phyloP scores from a whole-genome alignment of 1,284 basidiomycete species.

The Microbotryum violaceum region DNA sequence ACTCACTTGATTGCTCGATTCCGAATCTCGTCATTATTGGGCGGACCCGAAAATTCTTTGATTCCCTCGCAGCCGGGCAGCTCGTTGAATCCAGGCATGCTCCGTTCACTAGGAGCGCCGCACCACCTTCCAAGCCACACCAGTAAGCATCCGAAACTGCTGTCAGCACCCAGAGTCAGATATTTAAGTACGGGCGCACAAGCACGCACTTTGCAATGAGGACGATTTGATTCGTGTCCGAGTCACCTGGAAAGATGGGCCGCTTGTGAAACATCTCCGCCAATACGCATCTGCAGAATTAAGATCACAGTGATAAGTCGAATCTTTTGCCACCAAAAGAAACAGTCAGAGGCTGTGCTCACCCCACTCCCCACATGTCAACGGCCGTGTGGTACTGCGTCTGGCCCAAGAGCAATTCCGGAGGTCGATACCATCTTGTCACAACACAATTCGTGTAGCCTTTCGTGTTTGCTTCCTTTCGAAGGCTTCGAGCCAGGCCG shows the following conservation, averaged over 20 bases:
- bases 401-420: slow-evolving; percentile 85
- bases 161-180: neutral
- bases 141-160: neutral
- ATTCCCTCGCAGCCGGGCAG: slow-evolving; percentile 71
- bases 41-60: slow-evolving; percentile 22
- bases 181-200: too few relatives aligned
- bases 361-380: slow-evolving; percentile 98
- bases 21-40: neutral
- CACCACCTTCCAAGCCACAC: slow-evolving; percentile 8
- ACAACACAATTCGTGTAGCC: slow-evolving; percentile 96
- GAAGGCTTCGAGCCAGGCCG: slow-evolving; percentile 67
- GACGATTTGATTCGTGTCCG: slow-evolving; percentile 83
- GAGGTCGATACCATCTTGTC: slow-evolving; percentile 97
- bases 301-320: neutral
- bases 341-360: slow-evolving; percentile 37
- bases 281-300: slow-evolving; percentile 63
- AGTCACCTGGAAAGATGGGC: slow-evolving; percentile 79
- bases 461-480: slow-evolving; percentile 27
- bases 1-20: too few relatives aligned
- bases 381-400: slow-evolving; percentile 83
- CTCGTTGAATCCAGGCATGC: slow-evolving; percentile 18
- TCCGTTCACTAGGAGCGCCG: slow-evolving; percentile 15
- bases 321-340: slow-evolving; percentile 8
- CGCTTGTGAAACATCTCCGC: slow-evolving; percentile 88
- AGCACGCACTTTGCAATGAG: slow-evolving; percentile 81